Evolutionary conservation across 2,329 filamentous ascomycete species (phyloP).

Genomic region (Ceratocystis variospora): DNA sequence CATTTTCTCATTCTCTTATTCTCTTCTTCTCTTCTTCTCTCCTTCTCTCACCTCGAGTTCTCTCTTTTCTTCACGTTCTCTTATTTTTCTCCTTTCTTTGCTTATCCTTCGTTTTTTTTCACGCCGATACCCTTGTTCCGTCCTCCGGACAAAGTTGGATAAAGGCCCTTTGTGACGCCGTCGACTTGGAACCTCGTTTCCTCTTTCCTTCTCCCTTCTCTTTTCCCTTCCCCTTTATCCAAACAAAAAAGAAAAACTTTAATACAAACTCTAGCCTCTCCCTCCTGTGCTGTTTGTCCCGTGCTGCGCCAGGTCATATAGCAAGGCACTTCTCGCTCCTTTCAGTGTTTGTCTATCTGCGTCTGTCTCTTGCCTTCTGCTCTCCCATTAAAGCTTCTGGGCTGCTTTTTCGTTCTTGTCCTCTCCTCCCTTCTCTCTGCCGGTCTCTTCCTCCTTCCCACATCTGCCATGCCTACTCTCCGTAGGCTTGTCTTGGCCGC

Average conservation of each 20-base stretch:
- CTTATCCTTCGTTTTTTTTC: background rate
- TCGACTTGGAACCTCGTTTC: background rate
- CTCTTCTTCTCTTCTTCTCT: background rate
- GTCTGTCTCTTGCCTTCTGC: background rate
- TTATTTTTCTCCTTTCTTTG: background rate
- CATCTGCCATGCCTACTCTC: background rate
- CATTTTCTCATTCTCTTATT: background rate
- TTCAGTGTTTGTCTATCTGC: background rate
- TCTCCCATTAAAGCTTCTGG: background rate
- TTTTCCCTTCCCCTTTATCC: background rate
- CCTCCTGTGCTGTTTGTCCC: background rate
- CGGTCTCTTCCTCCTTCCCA: background rate
- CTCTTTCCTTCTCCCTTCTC: background rate
- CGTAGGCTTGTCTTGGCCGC: conserved; percentile 12
- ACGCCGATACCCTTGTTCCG: background rate
- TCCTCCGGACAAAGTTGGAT: background rate
- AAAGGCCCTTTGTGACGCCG: background rate
- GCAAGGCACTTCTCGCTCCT: background rate
- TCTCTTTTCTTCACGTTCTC: background rate
- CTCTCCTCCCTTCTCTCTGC: background rate
- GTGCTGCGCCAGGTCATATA: background rate
- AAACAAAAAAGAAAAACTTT: conserved; percentile 10
- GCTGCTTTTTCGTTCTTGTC: conserved; percentile 2
- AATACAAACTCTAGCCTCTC: conserved; percentile 14
- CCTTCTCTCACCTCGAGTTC: background rate